Percentiles rank a stretch among this genome's conserved stretches.
Conservation (phyloP, 805 yeast genomes). For the Diddensiella caesifluorescens region DNA sequence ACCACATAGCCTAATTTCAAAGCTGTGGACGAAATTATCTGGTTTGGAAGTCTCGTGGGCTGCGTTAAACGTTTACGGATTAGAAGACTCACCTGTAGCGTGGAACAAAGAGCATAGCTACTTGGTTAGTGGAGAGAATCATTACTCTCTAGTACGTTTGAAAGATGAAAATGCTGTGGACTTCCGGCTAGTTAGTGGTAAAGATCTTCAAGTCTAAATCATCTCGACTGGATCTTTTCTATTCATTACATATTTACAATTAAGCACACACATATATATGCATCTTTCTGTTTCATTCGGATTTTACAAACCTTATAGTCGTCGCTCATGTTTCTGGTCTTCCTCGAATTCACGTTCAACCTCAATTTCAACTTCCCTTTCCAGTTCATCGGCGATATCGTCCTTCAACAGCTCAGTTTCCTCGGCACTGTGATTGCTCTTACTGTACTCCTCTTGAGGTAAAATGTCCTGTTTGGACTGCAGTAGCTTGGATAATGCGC, state of each 20-base stretch:
- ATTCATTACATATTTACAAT: background rate
- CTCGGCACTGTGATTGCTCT: slow-evolving; percentile 20
- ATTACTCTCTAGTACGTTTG: slow-evolving; percentile 15
- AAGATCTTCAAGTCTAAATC: slow-evolving; percentile 6
- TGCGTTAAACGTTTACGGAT: slow-evolving; percentile 19
- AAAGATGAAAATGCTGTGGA: slow-evolving; percentile 1
- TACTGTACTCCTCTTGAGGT: slow-evolving; percentile 1
- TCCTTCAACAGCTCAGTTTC: slow-evolving; percentile 29
- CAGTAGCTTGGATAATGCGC: slow-evolving; percentile 38
- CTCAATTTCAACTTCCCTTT: slow-evolving; percentile 23
- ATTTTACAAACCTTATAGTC: too few species aligned
- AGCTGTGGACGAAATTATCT: background rate
- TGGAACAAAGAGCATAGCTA: slow-evolving; percentile 23
- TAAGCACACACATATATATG: too few species aligned
- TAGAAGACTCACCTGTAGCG: slow-evolving; percentile 22
- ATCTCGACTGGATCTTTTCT: background rate
- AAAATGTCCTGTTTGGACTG: slow-evolving; percentile 18
- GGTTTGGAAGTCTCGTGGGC: slow-evolving; percentile 10
- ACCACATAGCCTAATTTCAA: background rate
- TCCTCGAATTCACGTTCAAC: slow-evolving; percentile 9
- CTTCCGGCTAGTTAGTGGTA: slow-evolving; percentile 10
- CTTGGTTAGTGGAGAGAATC: slow-evolving; percentile 22
- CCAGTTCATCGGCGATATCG: slow-evolving; percentile 31
- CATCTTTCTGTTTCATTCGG: too few species aligned
- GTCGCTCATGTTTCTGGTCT: too few species aligned